Conservation (phyloP, 371 early-diverging fungal genomes). For the Rhizopus arrhizus region DNA sequence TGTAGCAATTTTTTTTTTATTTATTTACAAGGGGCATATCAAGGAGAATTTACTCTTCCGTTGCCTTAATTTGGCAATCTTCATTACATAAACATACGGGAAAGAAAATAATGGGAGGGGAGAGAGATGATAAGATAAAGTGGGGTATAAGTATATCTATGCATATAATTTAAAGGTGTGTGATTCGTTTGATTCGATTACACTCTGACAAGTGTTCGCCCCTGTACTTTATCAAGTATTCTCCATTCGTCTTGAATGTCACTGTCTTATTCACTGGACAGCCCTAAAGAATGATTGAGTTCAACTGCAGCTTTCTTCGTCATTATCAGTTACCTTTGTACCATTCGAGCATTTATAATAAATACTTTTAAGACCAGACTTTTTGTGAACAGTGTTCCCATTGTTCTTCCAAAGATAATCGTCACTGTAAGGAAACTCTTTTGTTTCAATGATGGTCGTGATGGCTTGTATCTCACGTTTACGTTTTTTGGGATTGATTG, state of each 20-base stretch:
- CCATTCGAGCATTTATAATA: constrained; percentile 57
- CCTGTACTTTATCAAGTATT: constrained; percentile 55
- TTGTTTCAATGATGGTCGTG: constrained; percentile 56
- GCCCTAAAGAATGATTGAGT: constrained; percentile 13
- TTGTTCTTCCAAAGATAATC: constrained; percentile 62
- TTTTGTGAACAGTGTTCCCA: constrained; percentile 58
- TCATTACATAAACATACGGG: too few species aligned
- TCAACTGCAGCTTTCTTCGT: neutral
- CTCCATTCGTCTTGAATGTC: constrained; percentile 53
- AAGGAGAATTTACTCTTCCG: too few species aligned
- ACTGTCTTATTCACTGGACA: constrained; percentile 58
- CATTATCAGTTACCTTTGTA: constrained; percentile 26
- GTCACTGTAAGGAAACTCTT: constrained; percentile 49
- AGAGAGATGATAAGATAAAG: neutral
- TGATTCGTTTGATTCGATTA: constrained; percentile 38
- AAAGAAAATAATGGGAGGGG: too few species aligned
- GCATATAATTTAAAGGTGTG: constrained; percentile 18
- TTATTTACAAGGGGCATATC: too few species aligned
- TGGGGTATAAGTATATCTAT: neutral
- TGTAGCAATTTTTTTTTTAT: too few species aligned
- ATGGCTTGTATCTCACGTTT: constrained; percentile 61
- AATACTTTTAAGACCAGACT: constrained; percentile 57
- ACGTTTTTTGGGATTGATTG: constrained; percentile 44
- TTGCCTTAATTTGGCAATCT: too few species aligned
- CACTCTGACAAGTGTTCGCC: constrained; percentile 55